Conservation (phyloP, 2,329 filamentous ascomycete genomes). For the Hypomyces rosellus region DNA sequence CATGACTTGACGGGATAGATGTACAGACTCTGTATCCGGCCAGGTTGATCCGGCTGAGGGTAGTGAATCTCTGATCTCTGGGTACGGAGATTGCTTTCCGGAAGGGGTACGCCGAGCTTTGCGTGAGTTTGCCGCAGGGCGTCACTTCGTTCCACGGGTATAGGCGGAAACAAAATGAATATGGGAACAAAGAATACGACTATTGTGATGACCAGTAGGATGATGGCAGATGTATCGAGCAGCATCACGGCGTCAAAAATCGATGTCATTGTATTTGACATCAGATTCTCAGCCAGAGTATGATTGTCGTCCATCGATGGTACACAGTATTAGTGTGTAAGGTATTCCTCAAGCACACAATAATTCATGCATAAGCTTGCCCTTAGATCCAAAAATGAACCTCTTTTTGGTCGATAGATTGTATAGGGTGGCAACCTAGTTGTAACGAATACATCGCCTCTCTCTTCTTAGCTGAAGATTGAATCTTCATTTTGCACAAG, state of each 20-base stretch:
- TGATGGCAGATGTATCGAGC: constrained; percentile 26
- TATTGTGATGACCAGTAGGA: constrained; percentile 39
- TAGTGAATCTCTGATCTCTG: constrained; percentile 19
- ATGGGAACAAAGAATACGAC: constrained; percentile 48
- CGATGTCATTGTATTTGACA: constrained; percentile 15
- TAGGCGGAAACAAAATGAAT: constrained; percentile 48
- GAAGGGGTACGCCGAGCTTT: constrained; percentile 36
- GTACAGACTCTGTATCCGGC: constrained; percentile 56
- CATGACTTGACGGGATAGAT: constrained; percentile 84
- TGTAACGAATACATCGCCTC: too few relatives aligned
- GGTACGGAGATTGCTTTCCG: constrained; percentile 31
- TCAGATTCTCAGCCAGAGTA: too few relatives aligned
- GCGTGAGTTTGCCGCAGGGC: constrained; percentile 50
- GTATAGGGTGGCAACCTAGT: too few relatives aligned
- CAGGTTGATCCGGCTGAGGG: constrained; percentile 15
- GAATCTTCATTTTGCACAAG: too few relatives aligned
- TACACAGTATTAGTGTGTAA: too few relatives aligned
- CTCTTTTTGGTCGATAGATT: too few relatives aligned
- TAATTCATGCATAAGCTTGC: too few relatives aligned
- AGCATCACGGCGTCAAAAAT: constrained; percentile 17
- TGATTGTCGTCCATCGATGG: too few relatives aligned
- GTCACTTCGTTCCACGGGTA: constrained; percentile 46
- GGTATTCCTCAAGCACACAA: too few relatives aligned
- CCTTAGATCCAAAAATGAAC: too few relatives aligned
- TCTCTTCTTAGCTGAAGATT: too few relatives aligned